Percentiles rank a stretch among this genome's conserved stretches.
Evolutionary conservation across 2,329 filamentous ascomycete species (phyloP).

Genomic region (Ceratocystis huliohia): DNA sequence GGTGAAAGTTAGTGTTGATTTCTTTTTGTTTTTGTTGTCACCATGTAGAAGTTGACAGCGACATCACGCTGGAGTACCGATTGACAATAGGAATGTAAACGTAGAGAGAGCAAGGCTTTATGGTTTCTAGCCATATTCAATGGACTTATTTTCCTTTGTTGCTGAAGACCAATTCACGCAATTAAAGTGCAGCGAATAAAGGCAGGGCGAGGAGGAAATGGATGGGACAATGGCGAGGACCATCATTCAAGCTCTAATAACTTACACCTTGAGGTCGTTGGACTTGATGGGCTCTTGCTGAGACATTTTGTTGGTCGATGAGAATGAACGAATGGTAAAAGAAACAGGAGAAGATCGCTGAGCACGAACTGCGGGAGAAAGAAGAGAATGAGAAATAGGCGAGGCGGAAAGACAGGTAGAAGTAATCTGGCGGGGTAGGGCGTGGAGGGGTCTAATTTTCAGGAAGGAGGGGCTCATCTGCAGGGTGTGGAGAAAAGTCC

Average conservation of each 20-base stretch:
- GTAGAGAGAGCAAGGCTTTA: no score
- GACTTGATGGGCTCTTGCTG: conserved; percentile 33
- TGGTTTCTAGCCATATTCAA: no score
- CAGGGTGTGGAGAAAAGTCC: conserved; percentile 31
- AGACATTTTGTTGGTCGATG: conserved; percentile 34
- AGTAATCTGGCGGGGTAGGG: conserved; percentile 34
- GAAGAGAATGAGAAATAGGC: conserved; percentile 31
- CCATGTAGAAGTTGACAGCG: not conserved
- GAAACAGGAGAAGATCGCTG: conserved; percentile 30
- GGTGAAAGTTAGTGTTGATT: not conserved
- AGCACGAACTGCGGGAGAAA: conserved; percentile 26
- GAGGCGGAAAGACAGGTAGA: conserved; percentile 27
- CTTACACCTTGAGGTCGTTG: conserved; percentile 48
- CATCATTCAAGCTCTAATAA: conserved; percentile 23
- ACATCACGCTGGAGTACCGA: no score
- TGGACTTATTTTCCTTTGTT: no score
- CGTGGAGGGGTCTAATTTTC: conserved; percentile 31
- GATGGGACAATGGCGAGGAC: no score
- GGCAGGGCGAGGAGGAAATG: no score
- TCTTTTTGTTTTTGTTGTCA: not conserved
- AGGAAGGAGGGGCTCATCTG: conserved; percentile 35
- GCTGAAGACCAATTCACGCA: no score
- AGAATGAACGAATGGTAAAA: conserved; percentile 36
- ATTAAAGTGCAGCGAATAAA: no score
- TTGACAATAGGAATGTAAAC: no score